These are phyloP conservation scores for Coccomyxa sp. DNA, from an alignment of 139 green algal genomes.

Conservation along the genomic window DNA sequence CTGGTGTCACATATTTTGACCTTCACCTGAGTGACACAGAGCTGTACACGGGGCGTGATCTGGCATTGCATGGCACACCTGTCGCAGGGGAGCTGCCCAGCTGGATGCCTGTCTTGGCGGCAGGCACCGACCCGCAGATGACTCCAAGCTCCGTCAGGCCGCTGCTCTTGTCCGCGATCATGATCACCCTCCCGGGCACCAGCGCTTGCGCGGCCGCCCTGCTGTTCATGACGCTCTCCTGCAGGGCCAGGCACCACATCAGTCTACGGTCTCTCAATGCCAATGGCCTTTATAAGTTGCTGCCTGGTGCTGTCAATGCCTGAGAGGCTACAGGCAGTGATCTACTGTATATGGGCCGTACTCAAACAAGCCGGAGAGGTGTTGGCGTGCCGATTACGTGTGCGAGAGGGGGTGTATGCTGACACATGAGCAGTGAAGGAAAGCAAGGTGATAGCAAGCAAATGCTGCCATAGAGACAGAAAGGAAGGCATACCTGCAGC, in stretches of 20 bases:
- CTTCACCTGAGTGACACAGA: too few relatives aligned
- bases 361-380: too few relatives aligned
- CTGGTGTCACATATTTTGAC: too few relatives aligned
- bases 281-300: neutral
- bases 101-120: neutral
- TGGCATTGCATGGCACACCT: too few relatives aligned
- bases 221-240: slow-evolving; percentile 45
- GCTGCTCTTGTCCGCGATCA: slow-evolving; percentile 38
- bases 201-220: slow-evolving; percentile 49
- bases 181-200: slow-evolving; percentile 48
- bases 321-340: neutral
- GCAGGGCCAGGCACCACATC: too few relatives aligned
- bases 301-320: neutral
- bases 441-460: neutral
- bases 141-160: slow-evolving; percentile 62
- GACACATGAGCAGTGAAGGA: neutral
- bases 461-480: neutral
- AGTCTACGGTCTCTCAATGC: too few relatives aligned
- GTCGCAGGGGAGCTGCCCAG: neutral
- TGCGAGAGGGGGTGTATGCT: too few relatives aligned
- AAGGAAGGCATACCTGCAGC: slow-evolving; percentile 34
- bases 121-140: slow-evolving; percentile 29
- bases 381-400: too few relatives aligned
- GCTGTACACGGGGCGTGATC: too few relatives aligned
- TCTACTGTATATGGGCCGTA: too few relatives aligned